Evolutionary conservation across 2,329 filamentous ascomycete genomes (phyloP).

Genomic region (Aspergillus cejpii): DNA sequence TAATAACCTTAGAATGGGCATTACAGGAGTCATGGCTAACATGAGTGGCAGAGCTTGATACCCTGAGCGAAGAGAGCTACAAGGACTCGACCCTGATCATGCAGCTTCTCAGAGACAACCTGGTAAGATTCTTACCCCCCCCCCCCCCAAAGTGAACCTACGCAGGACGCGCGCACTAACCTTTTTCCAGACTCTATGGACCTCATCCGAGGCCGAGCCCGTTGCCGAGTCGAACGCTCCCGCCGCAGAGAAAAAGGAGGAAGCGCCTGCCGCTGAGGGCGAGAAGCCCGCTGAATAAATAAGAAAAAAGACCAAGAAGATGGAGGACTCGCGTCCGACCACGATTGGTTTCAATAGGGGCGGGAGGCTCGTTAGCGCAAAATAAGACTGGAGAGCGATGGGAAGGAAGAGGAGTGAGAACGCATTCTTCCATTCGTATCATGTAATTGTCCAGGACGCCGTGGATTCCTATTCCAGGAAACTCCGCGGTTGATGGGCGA

Average conservation of each 20-base stretch:
- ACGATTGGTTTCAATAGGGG: slow-evolving; percentile 8
- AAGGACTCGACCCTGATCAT: slow-evolving; percentile 98
- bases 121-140: slow-evolving; percentile 49
- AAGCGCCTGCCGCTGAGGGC: slow-evolving; percentile 36
- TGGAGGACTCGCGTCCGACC: slow-evolving; percentile 29
- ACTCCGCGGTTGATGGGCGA: slow-evolving; percentile 1
- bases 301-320: slow-evolving; percentile 15
- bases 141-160: background rate
- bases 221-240: slow-evolving; percentile 48
- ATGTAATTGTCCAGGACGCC: background rate
- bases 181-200: slow-evolving; percentile 82
- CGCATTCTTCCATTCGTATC: slow-evolving; percentile 4
- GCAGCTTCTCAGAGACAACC: slow-evolving; percentile 95
- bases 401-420: slow-evolving; percentile 8
- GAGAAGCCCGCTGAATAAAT: slow-evolving; percentile 43
- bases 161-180: slow-evolving; percentile 31
- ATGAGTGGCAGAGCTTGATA: slow-evolving; percentile 69
- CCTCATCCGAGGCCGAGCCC: slow-evolving; percentile 93
- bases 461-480: slow-evolving; percentile 4
- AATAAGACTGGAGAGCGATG: background rate
- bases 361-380: slow-evolving; percentile 7
- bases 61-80: slow-evolving; percentile 97
- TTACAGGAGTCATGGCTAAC: slow-evolving; percentile 20
- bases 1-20: background rate
- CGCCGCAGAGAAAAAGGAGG: slow-evolving; percentile 40